Base-by-base conservation (phyloP, 1,139 yeast genomes). In the Suhomyces chickasaworum region DNA sequence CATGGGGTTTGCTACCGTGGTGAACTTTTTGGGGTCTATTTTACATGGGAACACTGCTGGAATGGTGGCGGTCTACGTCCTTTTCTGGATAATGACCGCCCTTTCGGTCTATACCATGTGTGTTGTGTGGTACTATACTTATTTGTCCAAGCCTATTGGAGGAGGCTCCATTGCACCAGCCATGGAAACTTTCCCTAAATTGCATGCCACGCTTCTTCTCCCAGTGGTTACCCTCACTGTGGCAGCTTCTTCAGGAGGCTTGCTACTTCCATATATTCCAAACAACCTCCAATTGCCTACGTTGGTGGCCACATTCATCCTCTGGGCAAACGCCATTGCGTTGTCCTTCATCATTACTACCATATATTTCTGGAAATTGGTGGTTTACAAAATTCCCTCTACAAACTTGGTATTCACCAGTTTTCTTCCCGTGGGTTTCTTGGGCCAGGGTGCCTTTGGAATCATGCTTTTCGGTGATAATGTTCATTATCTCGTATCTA, bases 391-490 rank as follows among this genome's bases (percentile, higher is more conserved):
- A 51, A 63, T 86, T 30, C 96, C 96, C 0, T 64, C 74, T 3
- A 52, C 59, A 21, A 49, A 48, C 18, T 65, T 80, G 23, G 64
- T 72, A 15, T 81, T 83, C 58, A 71, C 86, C 16, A 63, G 75
- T 47, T 83, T 84, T 59, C 72, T 83, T 45, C 84, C 87, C 7
- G 68, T 84, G 37, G 93, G 90, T 3, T 61, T 57, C 53, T 65
- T 86, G 60, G 96, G 97, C 17, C 97, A 89, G 65, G 95, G 95
- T 2, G 79, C 89, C 2, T 87, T 71, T 62, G 86, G 86, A 3
- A 73, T 86, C 12, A 65, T 84, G 53, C 65, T 83, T 40, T 73
- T 85, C 55, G 88, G 89, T 5, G 59, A 64, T 18, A 71, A 74
- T 50, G 46, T 64, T 36, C 55, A 61, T 55, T 37, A 51, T 15